A percentile compares a stretch with the other conserved stretches of the same genome.
Evolutionary conservation across 2,329 filamentous ascomycete genomes (phyloP).

Genomic region (Ophiostoma populinum): DNA sequence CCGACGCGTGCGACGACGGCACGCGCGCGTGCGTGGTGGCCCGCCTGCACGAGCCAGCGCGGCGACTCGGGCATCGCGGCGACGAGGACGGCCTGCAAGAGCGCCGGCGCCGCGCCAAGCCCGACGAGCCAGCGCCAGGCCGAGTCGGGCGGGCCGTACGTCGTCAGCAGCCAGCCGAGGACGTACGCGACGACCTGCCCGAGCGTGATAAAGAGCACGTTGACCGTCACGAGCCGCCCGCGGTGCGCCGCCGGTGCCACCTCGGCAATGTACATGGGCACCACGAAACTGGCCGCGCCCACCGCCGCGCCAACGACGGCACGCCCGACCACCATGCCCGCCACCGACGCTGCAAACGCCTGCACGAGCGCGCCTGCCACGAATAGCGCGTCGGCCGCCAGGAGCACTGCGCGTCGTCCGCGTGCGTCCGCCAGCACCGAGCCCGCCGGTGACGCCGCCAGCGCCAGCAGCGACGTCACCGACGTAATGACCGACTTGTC

Average conservation of each 20-base stretch:
- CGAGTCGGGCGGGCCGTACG: slow-evolving; percentile 28
- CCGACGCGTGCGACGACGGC: slow-evolving; percentile 47
- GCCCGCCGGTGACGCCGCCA: slow-evolving; percentile 44
- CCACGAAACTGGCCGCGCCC: slow-evolving; percentile 63
- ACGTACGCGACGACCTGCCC: slow-evolving; percentile 84
- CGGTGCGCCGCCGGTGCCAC: slow-evolving; percentile 59
- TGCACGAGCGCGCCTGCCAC: slow-evolving; percentile 49
- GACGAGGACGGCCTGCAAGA: slow-evolving; percentile 51
- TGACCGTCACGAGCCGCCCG: slow-evolving; percentile 66
- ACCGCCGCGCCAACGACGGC: slow-evolving; percentile 56
- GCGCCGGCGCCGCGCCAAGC: slow-evolving; percentile 60
- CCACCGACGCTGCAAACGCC: slow-evolving; percentile 38
- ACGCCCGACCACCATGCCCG: slow-evolving; percentile 48
- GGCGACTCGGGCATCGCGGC: slow-evolving; percentile 73
- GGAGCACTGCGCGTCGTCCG: slow-evolving; percentile 45
- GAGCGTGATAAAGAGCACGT: slow-evolving; percentile 67
- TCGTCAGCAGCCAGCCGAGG: slow-evolving; percentile 58
- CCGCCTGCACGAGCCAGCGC: slow-evolving; percentile 64
- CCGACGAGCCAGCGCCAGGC: slow-evolving; percentile 92
- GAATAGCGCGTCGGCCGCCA: slow-evolving; percentile 50
- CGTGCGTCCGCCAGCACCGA: slow-evolving; percentile 44
- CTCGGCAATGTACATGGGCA: slow-evolving; percentile 79
- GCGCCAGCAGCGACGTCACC: slow-evolving; percentile 49
- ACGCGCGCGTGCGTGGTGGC: slow-evolving; percentile 42
- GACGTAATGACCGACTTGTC: slow-evolving; percentile 57